Conservation (phyloP, 2,329 filamentous ascomycete genomes). For the Claviceps maximensis region DNA sequence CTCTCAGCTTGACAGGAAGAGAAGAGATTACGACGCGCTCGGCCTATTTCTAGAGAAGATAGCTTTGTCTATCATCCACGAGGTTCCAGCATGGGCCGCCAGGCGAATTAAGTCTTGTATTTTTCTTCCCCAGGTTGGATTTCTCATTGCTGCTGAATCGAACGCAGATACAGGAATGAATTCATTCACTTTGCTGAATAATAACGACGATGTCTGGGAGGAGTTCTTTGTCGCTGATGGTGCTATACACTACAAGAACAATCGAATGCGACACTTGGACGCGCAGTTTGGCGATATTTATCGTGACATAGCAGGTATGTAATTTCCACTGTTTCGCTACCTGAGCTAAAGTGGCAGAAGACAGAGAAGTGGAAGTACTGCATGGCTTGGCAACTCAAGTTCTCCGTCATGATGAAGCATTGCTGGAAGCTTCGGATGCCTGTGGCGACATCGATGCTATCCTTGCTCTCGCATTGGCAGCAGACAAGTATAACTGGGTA, state of each 20-base stretch:
- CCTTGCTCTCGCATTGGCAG: slow-evolving; percentile 66
- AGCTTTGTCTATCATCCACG: slow-evolving; percentile 46
- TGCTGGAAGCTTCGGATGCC: slow-evolving; percentile 60
- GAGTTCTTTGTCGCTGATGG: slow-evolving; percentile 61
- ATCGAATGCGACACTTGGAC: slow-evolving; percentile 69
- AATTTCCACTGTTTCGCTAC: not conserved
- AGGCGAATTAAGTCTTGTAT: slow-evolving; percentile 58
- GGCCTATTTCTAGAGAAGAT: slow-evolving; percentile 58
- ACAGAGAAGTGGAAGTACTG: slow-evolving; percentile 80
- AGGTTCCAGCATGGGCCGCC: slow-evolving; percentile 46
- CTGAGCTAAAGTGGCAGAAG: slow-evolving; percentile 27
- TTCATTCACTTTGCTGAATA: slow-evolving; percentile 48
- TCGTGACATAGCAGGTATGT: slow-evolving; percentile 63
- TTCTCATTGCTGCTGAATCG: slow-evolving; percentile 61
- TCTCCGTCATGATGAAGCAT: slow-evolving; percentile 51
- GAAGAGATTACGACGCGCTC: slow-evolving; percentile 65
- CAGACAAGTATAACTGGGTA: slow-evolving; percentile 57
- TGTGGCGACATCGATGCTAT: slow-evolving; percentile 82
- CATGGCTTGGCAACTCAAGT: slow-evolving; percentile 61
- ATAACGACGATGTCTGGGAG: slow-evolving; percentile 54
- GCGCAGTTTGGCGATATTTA: slow-evolving; percentile 73
- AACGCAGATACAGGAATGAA: slow-evolving; percentile 37
- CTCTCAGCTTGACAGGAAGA: slow-evolving; percentile 61
- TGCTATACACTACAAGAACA: slow-evolving; percentile 75
- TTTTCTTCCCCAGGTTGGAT: slow-evolving; percentile 85